Base-by-base conservation (phyloP, 2,329 filamentous ascomycete genomes). In the Colletotrichum magnum region DNA sequence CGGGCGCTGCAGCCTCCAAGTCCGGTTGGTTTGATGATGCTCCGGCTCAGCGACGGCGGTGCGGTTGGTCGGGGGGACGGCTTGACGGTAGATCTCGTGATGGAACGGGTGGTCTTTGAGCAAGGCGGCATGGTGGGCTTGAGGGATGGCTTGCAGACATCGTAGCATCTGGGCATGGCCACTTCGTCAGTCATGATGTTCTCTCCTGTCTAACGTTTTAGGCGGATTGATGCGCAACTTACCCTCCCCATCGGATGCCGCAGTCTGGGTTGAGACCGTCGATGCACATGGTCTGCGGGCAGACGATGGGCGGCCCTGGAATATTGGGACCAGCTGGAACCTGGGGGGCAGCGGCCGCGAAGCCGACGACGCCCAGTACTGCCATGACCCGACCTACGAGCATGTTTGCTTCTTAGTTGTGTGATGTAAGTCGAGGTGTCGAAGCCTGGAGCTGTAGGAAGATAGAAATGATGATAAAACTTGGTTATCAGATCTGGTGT, bases 201-300 rank as follows among this genome's bases (percentile, higher is more conserved):
- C 15, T 43, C 41, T 5, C 45, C 6, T 2, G 16, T 18, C n/a
- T n/a, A 10, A 12, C 16, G 41, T 43, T 43, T 13, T 43, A 41
- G 41, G 21, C 7, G 12, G 45, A 13, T 21, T 7, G 7, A 45
- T 24, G 24, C 21, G 6, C 32, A 32, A 10, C 73, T 72, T 71
- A 79, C 78, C 69, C 74, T 76, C 77, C 77, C 39, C 70, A 79
- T 7, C 18, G 45, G 5, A 70, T 16, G 16, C 73, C 73, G 51
- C 78, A 80, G 1, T 75, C 71, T 1, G 67, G 26, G 53, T 75
- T 77, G 7, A 77, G 65, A 28, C 60, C 74, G 6, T 78, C 73
- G 41, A 79, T 45, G 56, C 79, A 80, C 24, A 78, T 63, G 5
- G 59, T 68, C 45, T 32, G 39, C 16, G 70, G 70, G 54, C 70